Percentiles rank a stretch among this genome's conserved stretches.
Evolutionary conservation across 805 yeast species (phyloP).

Genomic region (Saccharomyces paradoxus): DNA sequence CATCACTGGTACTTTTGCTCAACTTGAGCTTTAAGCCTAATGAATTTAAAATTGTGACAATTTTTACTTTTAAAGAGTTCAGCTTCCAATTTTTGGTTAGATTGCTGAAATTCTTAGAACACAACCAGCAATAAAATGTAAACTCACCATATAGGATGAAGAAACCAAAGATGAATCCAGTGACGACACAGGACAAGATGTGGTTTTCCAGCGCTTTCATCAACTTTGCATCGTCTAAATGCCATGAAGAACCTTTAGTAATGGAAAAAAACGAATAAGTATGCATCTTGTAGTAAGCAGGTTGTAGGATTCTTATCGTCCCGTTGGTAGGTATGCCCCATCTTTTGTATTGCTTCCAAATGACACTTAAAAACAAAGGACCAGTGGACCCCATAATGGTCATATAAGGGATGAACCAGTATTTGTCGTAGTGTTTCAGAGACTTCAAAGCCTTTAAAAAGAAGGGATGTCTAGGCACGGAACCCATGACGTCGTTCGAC

Average conservation of each 20-base stretch:
- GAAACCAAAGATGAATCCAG: constrained; percentile 55
- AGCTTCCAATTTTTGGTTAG: neutral
- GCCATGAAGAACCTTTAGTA: constrained; percentile 87
- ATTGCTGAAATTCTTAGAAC: neutral
- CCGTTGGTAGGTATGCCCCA: constrained; percentile 61
- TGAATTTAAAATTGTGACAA: neutral
- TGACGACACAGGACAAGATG: constrained; percentile 58
- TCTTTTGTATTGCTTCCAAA: constrained; percentile 79
- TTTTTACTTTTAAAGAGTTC: neutral
- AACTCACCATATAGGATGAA: constrained; percentile 39
- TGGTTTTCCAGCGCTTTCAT: constrained; percentile 67
- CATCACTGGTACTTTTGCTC: neutral
- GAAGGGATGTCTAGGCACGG: constrained; percentile 79
- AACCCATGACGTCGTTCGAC: constrained; percentile 87
- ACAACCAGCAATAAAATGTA: constrained; percentile 32
- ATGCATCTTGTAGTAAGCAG: constrained; percentile 58
- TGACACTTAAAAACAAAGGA: constrained; percentile 72
- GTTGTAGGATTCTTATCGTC: constrained; percentile 58
- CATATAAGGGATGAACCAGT: constrained; percentile 78
- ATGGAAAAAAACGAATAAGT: constrained; percentile 58
- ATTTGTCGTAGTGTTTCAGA: constrained; percentile 52
- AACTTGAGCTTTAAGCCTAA: neutral
- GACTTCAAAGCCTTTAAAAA: constrained; percentile 60
- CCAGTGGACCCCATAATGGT: constrained; percentile 94
- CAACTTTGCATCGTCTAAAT: constrained; percentile 73